A percentile compares a stretch with the other conserved stretches of the same genome.
phyloP scores from a whole-genome alignment of 306 rosid species.

The Sicyos edulis region DNA sequence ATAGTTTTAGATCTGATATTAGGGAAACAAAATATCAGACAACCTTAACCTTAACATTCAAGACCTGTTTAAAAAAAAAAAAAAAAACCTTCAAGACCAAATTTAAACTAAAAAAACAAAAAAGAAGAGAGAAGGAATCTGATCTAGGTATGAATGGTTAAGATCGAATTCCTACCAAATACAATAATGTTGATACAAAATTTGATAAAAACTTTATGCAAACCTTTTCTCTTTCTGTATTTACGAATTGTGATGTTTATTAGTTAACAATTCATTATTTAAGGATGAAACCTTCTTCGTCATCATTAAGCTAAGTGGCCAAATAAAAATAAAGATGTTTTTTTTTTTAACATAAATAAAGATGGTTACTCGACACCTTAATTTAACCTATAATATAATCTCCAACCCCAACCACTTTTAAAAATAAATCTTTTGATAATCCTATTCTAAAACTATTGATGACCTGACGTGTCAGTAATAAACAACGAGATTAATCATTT shows the following conservation, averaged over 20 bases:
- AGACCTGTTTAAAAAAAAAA: no score
- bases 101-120: not conserved
- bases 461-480: not conserved
- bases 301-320: slow-evolving; percentile 20
- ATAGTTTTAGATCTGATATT: no score
- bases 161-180: slow-evolving; percentile 15
- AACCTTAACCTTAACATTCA: not conserved
- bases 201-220: not conserved
- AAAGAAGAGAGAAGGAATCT: not conserved
- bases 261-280: slow-evolving; percentile 5
- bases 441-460: not conserved
- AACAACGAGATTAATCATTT: not conserved
- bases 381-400: slow-evolving; percentile 8
- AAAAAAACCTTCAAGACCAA: no score
- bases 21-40: no score
- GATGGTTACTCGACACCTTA: slow-evolving; percentile 5
- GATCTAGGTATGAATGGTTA: not conserved
- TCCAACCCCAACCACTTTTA: not conserved
- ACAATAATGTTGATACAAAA: not conserved
- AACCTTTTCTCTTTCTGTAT: not conserved
- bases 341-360: no score
- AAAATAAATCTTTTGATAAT: not conserved
- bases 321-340: no score
- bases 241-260: slow-evolving; percentile 12
- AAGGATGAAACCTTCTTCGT: not conserved